phyloP scores from a whole-genome alignment of 202 grass and related monocot species.

The Dendrocalamus latiflorus region DNA sequence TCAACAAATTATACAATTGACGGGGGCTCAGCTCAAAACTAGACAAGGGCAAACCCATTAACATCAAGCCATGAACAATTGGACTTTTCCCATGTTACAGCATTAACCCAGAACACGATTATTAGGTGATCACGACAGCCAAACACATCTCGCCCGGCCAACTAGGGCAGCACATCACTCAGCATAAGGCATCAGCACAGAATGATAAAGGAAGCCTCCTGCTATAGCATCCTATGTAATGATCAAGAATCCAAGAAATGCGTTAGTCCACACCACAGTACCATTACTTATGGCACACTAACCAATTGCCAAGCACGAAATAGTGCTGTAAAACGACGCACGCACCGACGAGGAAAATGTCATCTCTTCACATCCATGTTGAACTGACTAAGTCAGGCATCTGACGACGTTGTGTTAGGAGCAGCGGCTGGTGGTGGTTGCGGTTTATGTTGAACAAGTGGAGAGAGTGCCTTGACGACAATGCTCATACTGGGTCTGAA shows the following conservation, averaged over 20 bases:
- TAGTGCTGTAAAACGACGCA: background rate
- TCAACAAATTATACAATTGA: background rate
- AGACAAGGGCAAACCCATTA: background rate
- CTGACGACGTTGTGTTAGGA: conserved; percentile 21
- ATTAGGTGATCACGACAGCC: background rate
- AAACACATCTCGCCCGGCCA: background rate
- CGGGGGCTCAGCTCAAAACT: background rate
- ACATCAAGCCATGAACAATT: conserved; percentile 5
- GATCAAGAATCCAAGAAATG: background rate
- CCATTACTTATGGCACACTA: background rate
- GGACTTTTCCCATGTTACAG: conserved; percentile 8
- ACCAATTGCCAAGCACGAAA: background rate
- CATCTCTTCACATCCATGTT: conserved; percentile 18
- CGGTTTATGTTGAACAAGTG: too few relatives aligned
- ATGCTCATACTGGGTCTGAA: too few relatives aligned
- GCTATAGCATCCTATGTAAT: conserved; percentile 2
- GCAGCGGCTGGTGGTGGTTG: background rate
- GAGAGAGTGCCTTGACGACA: too few relatives aligned
- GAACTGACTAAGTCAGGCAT: conserved; percentile 25
- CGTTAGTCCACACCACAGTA: background rate
- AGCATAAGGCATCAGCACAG: background rate
- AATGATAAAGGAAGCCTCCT: background rate
- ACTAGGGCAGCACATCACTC: background rate
- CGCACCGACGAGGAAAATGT: background rate
- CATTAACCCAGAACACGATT: background rate